phyloP scores from a whole-genome alignment of 1,284 basidiomycete species.

The Naganishia liquefaciens region DNA sequence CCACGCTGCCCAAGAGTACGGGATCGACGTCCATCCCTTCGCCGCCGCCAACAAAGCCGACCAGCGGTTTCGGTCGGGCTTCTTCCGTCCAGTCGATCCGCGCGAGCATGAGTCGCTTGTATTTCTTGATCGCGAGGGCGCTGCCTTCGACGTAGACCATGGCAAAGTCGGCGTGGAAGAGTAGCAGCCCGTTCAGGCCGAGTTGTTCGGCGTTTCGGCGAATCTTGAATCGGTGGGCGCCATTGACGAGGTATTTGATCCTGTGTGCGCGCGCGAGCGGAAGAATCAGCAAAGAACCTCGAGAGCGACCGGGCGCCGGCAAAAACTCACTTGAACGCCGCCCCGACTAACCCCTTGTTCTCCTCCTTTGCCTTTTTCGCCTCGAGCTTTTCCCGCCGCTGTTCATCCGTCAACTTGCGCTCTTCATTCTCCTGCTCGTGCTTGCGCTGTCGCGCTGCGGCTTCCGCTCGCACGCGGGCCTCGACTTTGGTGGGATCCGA shows the following conservation, averaged over 20 bases:
- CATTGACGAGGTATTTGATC: constrained; percentile 85
- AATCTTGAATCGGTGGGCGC: constrained; percentile 92
- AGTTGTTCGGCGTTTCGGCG: constrained; percentile 92
- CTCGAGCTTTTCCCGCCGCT: constrained; percentile 81
- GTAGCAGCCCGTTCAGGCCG: constrained; percentile 80
- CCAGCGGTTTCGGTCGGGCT: constrained; percentile 69
- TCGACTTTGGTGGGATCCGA: constrained; percentile 96
- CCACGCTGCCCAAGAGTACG: constrained; percentile 56
- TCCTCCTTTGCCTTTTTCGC: constrained; percentile 81
- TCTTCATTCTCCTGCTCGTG: constrained; percentile 92
- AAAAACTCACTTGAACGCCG: constrained; percentile 81
- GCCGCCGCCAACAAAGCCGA: constrained; percentile 60
- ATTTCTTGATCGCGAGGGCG: constrained; percentile 79
- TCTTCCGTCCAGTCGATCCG: constrained; percentile 95
- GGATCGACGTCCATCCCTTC: constrained; percentile 53
- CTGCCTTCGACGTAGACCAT: constrained; percentile 94
- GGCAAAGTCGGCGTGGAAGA: constrained; percentile 85
- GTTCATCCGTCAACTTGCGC: constrained; percentile 86
- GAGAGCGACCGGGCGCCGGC: too few species aligned
- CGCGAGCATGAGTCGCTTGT: constrained; percentile 81
- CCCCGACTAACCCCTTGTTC: constrained; percentile 78
- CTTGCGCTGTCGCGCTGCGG: constrained; percentile 79
- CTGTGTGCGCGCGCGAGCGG: constrained; percentile 52
- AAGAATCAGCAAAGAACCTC: too few species aligned
- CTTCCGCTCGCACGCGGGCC: constrained; percentile 87